Evolutionary conservation across 148 eudicot species (phyloP).

Genomic region (Bassia scoparia): DNA sequence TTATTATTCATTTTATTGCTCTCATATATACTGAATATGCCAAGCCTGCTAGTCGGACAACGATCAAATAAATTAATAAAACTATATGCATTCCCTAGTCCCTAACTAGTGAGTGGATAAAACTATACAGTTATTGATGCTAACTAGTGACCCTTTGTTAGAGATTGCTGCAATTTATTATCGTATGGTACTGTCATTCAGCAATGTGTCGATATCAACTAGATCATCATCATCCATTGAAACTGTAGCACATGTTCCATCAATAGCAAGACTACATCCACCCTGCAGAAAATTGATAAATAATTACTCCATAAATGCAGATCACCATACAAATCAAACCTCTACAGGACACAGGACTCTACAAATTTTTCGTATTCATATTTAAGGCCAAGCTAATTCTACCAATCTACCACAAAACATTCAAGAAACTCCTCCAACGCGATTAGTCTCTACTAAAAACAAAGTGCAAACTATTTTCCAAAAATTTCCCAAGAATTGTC

Average conservation of each 20-base stretch:
- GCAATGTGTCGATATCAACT: conserved; percentile 37
- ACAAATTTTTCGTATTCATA: no score
- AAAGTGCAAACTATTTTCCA: no score
- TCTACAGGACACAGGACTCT: no score
- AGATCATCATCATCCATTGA: conserved; percentile 50
- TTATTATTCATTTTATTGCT: no score
- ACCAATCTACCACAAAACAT: no score
- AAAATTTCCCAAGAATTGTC: no score
- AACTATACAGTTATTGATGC: neutral
- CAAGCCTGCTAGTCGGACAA: no score
- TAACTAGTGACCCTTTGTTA: neutral
- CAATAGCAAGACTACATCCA: conserved; percentile 25
- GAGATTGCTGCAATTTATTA: conserved; percentile 3
- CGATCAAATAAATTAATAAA: neutral
- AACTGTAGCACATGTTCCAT: conserved; percentile 33
- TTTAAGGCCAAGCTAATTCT: no score
- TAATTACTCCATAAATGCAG: no score
- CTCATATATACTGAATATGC: no score
- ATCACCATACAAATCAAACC: neutral
- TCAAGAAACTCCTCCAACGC: no score
- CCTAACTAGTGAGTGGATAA: neutral
- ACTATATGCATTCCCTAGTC: neutral
- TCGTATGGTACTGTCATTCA: neutral
- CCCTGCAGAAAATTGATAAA: conserved; percentile 32
- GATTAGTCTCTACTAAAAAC: no score